Base-by-base conservation (phyloP, 106 monocot genomes). In the Apostasia shenzhenica region DNA sequence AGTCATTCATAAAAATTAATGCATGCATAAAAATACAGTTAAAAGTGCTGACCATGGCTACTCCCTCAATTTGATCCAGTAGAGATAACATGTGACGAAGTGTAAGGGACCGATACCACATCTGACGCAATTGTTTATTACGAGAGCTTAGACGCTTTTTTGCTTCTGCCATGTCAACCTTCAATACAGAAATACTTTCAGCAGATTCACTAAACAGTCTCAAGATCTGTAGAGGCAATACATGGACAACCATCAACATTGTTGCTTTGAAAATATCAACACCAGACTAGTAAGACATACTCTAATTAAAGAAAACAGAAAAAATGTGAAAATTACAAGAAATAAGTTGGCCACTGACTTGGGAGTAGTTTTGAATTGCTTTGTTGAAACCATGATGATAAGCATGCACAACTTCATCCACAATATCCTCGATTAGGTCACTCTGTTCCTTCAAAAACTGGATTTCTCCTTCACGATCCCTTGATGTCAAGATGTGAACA, bases 361-460 rank as follows among this genome's bases (percentile, higher is more conserved):
- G 97, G 37, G 97, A 99, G 72, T 99, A 99, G 68, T 99, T 99
- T 54, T 99, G 97, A 73, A 99, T 99, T 68, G 97, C 97, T 85
- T 99, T 99, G 68, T 99, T 99, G 57, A 99, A 99, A 70, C 97
- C 97, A 81, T 93, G 77, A 75, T 99, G 97, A 84, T 99, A 99
- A n/a, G 92, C 87, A 83, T 99, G 97, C 5, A 99, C 97, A 74
- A 99, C 92, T 82, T 92, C 92, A 78, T 99, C 97, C 8, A 99
- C 97, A 67, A 99, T 90, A 76, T 99, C 97, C 73, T 99, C 97
- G 26, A 99, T 65, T 48, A 99, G 85, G 76, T 99, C 92, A 72
- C 92, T 86, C 68, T 93, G 97, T 63, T 99, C 92, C 79, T 85
- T 99, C 71, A 99, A 83, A 63, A 90, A 83, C 46, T 85, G 87